These are phyloP conservation scores for Zygoascus flipseniorum DNA, from an alignment of 805 yeast genomes.

Conservation along the genomic window DNA sequence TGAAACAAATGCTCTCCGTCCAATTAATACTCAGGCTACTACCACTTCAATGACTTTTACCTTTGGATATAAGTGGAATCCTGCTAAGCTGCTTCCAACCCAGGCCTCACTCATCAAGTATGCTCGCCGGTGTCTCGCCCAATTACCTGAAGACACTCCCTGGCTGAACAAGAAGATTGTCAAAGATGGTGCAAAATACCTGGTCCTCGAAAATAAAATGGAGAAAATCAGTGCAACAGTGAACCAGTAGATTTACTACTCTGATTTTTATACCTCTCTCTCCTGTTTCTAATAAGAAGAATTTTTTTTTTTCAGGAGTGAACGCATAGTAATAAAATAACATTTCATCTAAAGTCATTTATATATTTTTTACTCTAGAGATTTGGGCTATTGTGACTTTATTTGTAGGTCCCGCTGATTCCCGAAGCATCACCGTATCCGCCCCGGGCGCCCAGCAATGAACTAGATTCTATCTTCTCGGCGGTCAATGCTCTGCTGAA, in stretches of 20 bases:
- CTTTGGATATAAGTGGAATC: conserved; percentile 14
- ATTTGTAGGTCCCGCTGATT: conserved; percentile 28
- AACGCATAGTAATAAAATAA: not conserved
- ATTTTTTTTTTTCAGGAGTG: not conserved
- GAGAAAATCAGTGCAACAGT: conserved; percentile 3
- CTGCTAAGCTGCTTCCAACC: conserved; percentile 5
- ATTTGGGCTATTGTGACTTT: not conserved
- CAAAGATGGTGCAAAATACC: conserved; percentile 14
- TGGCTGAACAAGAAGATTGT: conserved; percentile 20
- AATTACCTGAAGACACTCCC: conserved; percentile 15
- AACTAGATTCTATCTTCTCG: conserved; percentile 19
- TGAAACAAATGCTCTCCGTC: conserved; percentile 2
- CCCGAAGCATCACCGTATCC: conserved; percentile 26
- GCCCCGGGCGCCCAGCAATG: conserved; percentile 31
- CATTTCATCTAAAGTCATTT: not conserved
- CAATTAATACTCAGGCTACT: conserved; percentile 3
- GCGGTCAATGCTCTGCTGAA: not conserved
- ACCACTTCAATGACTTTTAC: conserved; percentile 7
- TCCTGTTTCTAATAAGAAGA: not conserved
- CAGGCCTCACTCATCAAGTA: conserved; percentile 12
- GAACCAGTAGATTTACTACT: not conserved
- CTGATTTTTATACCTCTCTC: not conserved
- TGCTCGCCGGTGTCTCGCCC: conserved; percentile 19
- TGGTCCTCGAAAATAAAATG: conserved; percentile 13
- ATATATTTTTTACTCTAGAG: not conserved